Base-by-base conservation (phyloP, 495 filamentous ascomycete genomes). In the Penicillium egyptiacum region DNA sequence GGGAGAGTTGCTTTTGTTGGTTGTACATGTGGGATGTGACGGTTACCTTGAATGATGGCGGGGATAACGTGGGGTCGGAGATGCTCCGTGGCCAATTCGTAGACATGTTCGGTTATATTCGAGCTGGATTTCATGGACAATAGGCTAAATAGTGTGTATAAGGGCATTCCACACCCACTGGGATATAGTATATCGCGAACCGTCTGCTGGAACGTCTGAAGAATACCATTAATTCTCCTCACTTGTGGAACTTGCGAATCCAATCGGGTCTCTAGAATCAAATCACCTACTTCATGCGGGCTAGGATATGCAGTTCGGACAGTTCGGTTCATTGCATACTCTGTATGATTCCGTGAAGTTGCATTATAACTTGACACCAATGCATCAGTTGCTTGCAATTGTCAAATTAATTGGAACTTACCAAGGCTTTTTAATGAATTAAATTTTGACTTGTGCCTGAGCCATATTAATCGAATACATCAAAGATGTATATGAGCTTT, bases 41-140 rank as follows among this genome's bases (percentile, higher is more conserved):
- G 44, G 26, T 10, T 47, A 39, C 22, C 12, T 37, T 37, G 33
- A 5, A 37, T 7, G 4, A 49, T 33, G 30, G 28, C 22, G 50
- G 37, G 50, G 50, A 28, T 40, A 42, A 45, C 41, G 50, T 53
- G 57, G 57, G 50, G 57, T 49, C 50, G 57, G 50, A 59, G 44
- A 9, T 48, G 2, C 23, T 53, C 56, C 50, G 56, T 49, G 57
- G 19, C 23, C 12, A 28, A 37, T 48, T 9, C 47, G 23, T 41
- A 25, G 17, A n/a, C 39, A 16, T 56, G 43, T 3, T 11, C 40
- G 41, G 45, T 14, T 47, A 50, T 43, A 23, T 31, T 56, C 33
- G 35, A 3, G 14, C 3, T 41, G 14, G 6, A 39, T 58, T 23
- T 0, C 17, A 47, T 57, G 11, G 19, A 17, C 0, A 17, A 43